phyloP scores from a whole-genome alignment of 352 stramenopile genomes.

The Pythium volutum region DNA sequence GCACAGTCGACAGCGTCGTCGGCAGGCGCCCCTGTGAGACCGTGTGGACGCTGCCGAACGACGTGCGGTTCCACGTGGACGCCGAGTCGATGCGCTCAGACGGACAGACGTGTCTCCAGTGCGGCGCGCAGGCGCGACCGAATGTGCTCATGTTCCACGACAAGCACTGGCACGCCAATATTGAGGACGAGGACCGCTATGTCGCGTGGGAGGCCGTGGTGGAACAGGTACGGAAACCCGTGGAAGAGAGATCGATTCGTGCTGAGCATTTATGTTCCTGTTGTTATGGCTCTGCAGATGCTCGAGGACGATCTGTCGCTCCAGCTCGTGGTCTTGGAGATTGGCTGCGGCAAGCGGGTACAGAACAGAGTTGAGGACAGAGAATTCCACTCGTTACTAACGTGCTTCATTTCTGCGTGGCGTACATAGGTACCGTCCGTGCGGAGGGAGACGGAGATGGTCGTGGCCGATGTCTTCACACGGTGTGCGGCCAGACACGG shows the following conservation, averaged over 20 bases:
- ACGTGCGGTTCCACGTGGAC: slow-evolving; percentile 68
- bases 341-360: slow-evolving; percentile 76
- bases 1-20: slow-evolving; percentile 40
- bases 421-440: slow-evolving; percentile 67
- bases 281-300: slow-evolving; percentile 38
- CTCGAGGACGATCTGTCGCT: slow-evolving; percentile 55
- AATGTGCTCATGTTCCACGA: slow-evolving; percentile 93
- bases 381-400: background rate
- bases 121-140: slow-evolving; percentile 61
- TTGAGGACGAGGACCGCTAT: slow-evolving; percentile 60
- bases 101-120: slow-evolving; percentile 44
- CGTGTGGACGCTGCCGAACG: slow-evolving; percentile 50
- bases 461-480: slow-evolving; percentile 67
- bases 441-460: slow-evolving; percentile 75
- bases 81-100: slow-evolving; percentile 57
- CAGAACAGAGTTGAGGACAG: background rate
- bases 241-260: background rate
- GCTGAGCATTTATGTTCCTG: background rate
- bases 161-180: slow-evolving; percentile 78
- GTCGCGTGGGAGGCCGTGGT: slow-evolving; percentile 76
- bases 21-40: slow-evolving; percentile 37
- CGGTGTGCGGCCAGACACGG: slow-evolving; percentile 28
- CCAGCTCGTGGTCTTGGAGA: slow-evolving; percentile 77
- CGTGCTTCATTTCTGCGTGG: background rate
- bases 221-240: slow-evolving; percentile 41